Base-by-base conservation (phyloP, 75 land plant genomes). In the Pinus albicaulis region DNA sequence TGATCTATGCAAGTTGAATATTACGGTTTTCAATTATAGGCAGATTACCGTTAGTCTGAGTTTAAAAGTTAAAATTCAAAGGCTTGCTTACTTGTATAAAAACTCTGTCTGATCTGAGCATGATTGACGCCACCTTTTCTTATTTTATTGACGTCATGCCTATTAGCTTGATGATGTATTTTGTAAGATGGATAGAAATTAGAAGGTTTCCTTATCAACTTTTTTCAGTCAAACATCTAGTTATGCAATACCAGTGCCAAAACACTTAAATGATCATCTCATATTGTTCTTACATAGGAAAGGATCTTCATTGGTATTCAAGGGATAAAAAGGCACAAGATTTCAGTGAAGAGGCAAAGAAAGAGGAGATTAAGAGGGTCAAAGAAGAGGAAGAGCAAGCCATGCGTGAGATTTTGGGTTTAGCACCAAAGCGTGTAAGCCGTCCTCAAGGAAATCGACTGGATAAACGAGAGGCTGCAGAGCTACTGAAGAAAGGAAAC, bases 361-460 rank as follows among this genome's bases (percentile, higher is more conserved):
- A 91, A 74, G 93, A 86, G 62, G 99, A 97, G 65, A 90, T 97
- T 23, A 82, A 79, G 72, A 86, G 89, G 79, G 82, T 97, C 57
- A 94, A 97, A 75, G 93, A 93, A 71, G 84, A 96, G 74, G 99
- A 96, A 74, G 99, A 96, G 60, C 92, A 85, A 74, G 86, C 93
- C 36, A 92, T 94, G 92, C 83, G 90, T 60, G 99, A 94, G 71
- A 86, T 91, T 66, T 84, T 97, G 75, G 99, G 99, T 55, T 88
- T 97, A 74, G 99, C 99, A 76, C 99, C 99, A 2, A 89, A 86
- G 57, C 84, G 93, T 58, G 81, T 86, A 28, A 83, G 20, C 11
- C 82, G 83, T 3, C 81, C 88, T 26, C 89, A 83, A 56, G 99
- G 91, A 4, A 94, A 76, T 81, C 87, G 89, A 63, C 83, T 97